Evolutionary conservation across 2,329 filamentous ascomycete species (phyloP), one percentile per base, ranked within the genome.

Genomic region (Hymenoscyphus salicellus): DNA sequence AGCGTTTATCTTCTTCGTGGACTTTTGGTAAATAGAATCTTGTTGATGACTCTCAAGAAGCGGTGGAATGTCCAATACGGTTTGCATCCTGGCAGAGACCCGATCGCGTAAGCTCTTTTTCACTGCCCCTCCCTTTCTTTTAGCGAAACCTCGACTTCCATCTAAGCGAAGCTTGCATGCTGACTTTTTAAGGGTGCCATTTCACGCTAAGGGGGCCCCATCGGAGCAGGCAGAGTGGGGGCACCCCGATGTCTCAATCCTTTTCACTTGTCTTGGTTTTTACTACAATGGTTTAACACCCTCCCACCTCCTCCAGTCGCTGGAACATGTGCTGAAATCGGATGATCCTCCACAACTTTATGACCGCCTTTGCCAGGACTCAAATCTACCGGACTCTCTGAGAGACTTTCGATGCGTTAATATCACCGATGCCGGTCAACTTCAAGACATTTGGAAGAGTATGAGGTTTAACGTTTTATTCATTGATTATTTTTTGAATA

Each of bases 191-290:
- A 32, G 30, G 30, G 89, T 92, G 0, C 89, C 89, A 0, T 92
- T 83, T 58, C 80, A 84, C 11, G 86, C 86, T 0, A 91, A 92
- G 63, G 89, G 88, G 2, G 78, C 82, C 0, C 88, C 89, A 0
- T 83, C 82, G 0, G 82, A 84, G 0, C 81, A 85, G 5, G 84
- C 87, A 0, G 89, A 92, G 69, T 92, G 84, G 71, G 85, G 86
- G 0, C 88, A 92, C 67, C 87, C 88, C 0, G 84, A 92, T 69
- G 86, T 89, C 0, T 81, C 84, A 0, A 87, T 92, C 1, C 38
- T 86, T 0, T 78, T 92, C 1, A 92, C 89, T 0, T 87, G 84
- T 14, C 75, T 93, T 0, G 81, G 83, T 0, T 91, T 89, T 69
- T 92, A 92, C 69, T 89, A 91, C 59, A 74, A 79, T 1, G 88